These are phyloP conservation scores for Hypoxylon trugodes DNA, from an alignment of 495 filamentous ascomycete species.

Conservation along the genomic window DNA sequence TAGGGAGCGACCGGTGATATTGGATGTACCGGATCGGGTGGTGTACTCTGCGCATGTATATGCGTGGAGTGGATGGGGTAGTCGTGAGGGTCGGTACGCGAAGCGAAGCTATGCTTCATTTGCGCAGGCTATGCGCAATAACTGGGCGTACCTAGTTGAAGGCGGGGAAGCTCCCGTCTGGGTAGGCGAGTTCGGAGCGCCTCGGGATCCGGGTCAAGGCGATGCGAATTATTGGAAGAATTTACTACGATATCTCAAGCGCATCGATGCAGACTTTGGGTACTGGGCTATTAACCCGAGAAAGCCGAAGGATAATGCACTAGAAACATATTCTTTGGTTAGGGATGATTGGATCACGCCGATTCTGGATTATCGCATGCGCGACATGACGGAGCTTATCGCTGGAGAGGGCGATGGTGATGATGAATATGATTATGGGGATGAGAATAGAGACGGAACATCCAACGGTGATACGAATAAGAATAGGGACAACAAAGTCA, in stretches of 20 bases:
- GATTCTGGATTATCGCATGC: constrained; percentile 64
- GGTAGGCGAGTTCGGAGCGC: constrained; percentile 68
- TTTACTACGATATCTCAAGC: constrained; percentile 61
- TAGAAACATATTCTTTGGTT: constrained; percentile 63
- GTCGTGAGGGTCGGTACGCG: constrained; percentile 58
- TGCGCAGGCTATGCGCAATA: constrained; percentile 63
- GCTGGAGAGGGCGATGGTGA: constrained; percentile 23
- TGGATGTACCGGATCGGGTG: constrained; percentile 59
- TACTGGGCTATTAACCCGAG: constrained; percentile 72
- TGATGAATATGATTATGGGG: background rate
- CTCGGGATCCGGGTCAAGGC: constrained; percentile 55
- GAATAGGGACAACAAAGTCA: background rate
- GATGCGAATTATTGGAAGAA: constrained; percentile 68
- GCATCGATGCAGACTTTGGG: constrained; percentile 65
- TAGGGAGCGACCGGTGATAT: constrained; percentile 56
- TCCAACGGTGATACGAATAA: background rate
- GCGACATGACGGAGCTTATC: constrained; percentile 62
- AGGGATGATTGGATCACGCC: constrained; percentile 66
- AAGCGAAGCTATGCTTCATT: constrained; percentile 64
- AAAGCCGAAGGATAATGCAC: constrained; percentile 60
- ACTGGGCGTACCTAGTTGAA: constrained; percentile 69
- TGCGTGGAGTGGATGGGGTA: constrained; percentile 69
- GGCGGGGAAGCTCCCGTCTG: constrained; percentile 66
- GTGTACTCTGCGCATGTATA: constrained; percentile 72
- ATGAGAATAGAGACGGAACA: background rate